Base-by-base conservation (phyloP, 495 filamentous ascomycete species). In the Entonaema liquescens region DNA sequence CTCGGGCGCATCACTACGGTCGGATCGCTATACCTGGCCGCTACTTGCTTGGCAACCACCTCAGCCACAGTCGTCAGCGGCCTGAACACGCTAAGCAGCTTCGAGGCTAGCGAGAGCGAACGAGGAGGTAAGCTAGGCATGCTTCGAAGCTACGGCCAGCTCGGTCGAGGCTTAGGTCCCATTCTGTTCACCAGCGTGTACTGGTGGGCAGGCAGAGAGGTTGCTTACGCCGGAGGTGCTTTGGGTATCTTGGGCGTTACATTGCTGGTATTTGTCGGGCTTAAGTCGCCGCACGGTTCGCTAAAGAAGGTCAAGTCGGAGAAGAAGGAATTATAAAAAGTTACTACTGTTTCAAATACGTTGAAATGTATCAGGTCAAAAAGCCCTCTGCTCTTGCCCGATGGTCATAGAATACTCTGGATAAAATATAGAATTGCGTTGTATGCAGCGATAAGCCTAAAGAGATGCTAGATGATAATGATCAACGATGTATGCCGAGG, bases 201-300 rank as follows among this genome's bases (percentile, higher is more conserved):
- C 81, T 99, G 95, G 95, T 99, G 96, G 96, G 94, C 93, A 31
- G 95, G 96, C 0, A 82, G 95, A 40, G 90, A 96, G 74, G 81
- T 89, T 15, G 95, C 95, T 0, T 99, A 97, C 78, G 83, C 82
- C 1, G 83, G 91, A 76, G 96, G 95, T 3, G 92, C 93, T 0
- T 76, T 85, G 33, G 93, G 92, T 2, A 97, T 98, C 85, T 74
- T 90, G 23, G 88, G 77, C 7, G 94, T 97, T 36, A 86, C 85
- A 40, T 82, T 83, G 56, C 76, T 92, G n/a, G 92, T 90, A 0
- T 92, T 97, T 76, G 84, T 85, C 19, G 85, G 87, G 11, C 78
- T 98, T 56, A 86, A 84, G 77, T 81, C 82, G 25, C 86, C 84
- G 19, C 77, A 78, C 13, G 82, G 77, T 6, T 78, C 79, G 47